These are phyloP conservation scores for Backusella macrospora DNA, from an alignment of 192 early-diverging fungal genomes.

Conservation along the genomic window DNA sequence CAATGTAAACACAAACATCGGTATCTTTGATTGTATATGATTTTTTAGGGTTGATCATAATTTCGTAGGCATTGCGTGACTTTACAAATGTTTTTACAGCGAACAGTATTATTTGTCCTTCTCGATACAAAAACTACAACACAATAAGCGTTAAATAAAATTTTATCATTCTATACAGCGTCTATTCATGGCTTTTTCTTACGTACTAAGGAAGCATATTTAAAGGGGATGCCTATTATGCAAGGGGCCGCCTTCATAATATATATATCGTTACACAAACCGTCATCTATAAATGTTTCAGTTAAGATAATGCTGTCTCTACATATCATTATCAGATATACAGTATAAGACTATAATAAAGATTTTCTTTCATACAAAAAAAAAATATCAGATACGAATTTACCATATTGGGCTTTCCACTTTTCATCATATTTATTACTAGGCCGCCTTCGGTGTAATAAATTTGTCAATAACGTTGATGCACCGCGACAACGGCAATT, in stretches of 20 bases:
- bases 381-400: not conserved
- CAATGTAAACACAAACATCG: conserved; percentile 58
- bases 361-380: too few relatives aligned
- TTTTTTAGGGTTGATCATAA: conserved; percentile 63
- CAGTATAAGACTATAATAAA: too few relatives aligned
- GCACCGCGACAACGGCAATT: conserved; percentile 58
- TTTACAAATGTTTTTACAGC: conserved; percentile 37
- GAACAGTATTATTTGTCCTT: conserved; percentile 49
- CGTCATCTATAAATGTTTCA: conserved; percentile 44
- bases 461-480: conserved; percentile 63
- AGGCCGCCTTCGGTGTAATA: conserved; percentile 56
- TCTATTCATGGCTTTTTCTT: not conserved
- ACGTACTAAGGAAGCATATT: conserved; percentile 46
- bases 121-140: conserved; percentile 37
- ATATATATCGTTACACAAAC: conserved; percentile 65
- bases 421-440: conserved; percentile 54
- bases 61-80: conserved; percentile 29
- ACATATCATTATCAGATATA: not conserved
- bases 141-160: not conserved
- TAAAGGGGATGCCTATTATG: conserved; percentile 60
- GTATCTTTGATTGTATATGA: conserved; percentile 34
- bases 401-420: conserved; percentile 66
- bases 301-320: not conserved
- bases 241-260: conserved; percentile 45
- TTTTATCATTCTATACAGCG: not conserved